Conservation (phyloP, 2,329 filamentous ascomycete species). For the Pseudophaeomoniella oleicola region DNA sequence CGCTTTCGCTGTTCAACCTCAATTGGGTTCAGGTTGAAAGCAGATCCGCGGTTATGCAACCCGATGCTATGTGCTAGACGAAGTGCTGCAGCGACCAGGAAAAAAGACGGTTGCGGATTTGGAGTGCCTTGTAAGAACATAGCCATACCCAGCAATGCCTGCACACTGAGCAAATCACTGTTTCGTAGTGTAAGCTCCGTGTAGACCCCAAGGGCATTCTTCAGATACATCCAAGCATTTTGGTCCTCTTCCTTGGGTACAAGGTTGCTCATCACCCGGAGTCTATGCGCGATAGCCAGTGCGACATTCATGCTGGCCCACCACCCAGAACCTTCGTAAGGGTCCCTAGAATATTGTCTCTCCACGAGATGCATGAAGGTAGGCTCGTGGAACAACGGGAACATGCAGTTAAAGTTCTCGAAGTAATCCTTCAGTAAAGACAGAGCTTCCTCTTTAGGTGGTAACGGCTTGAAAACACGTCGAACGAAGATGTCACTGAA, state of each 20-base stretch:
- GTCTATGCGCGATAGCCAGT: slow-evolving; percentile 78
- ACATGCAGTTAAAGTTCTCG: slow-evolving; percentile 98
- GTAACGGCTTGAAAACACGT: slow-evolving; percentile 68
- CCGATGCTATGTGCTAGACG: slow-evolving; percentile 86
- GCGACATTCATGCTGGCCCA: slow-evolving; percentile 95
- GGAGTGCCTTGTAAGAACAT: slow-evolving; percentile 92
- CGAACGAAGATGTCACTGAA: slow-evolving; percentile 85
- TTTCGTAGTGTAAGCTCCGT: slow-evolving; percentile 91
- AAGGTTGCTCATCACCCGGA: slow-evolving; percentile 90
- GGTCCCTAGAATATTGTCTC: slow-evolving; percentile 80
- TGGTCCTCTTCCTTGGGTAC: slow-evolving; percentile 83
- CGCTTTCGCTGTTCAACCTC: slow-evolving; percentile 83
- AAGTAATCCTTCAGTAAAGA: slow-evolving; percentile 89
- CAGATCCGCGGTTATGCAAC: slow-evolving; percentile 80
- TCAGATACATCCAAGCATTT: slow-evolving; percentile 88
- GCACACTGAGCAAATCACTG: slow-evolving; percentile 85
- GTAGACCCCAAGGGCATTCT: slow-evolving; percentile 90
- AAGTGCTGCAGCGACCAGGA: slow-evolving; percentile 81
- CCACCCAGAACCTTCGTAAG: slow-evolving; percentile 92
- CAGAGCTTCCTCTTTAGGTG: slow-evolving; percentile 72
- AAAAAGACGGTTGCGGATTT: slow-evolving; percentile 87
- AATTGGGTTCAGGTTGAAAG: slow-evolving; percentile 83
- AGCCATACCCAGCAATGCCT: slow-evolving; percentile 83
- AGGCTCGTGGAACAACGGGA: slow-evolving; percentile 90
- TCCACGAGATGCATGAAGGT: slow-evolving; percentile 98